These are phyloP conservation scores for Ilyonectria robusta DNA, from an alignment of 2,329 filamentous ascomycete genomes.

Conservation along the genomic window DNA sequence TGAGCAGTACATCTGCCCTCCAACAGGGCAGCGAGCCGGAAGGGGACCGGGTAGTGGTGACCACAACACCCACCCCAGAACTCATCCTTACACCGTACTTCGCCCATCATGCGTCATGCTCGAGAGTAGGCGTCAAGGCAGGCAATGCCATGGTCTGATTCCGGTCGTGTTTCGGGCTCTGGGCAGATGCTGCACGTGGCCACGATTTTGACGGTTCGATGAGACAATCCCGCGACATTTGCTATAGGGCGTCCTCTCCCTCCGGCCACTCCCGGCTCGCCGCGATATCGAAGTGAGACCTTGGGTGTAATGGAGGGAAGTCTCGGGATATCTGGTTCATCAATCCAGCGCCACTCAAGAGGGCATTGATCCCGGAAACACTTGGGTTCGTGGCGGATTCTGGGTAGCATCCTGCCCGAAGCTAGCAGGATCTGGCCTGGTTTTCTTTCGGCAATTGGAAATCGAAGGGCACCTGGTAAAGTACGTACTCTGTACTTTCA, in stretches of 20 bases:
- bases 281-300: constrained; percentile 13
- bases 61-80: background rate
- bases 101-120: constrained; percentile 24
- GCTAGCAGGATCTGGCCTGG: background rate
- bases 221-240: constrained; percentile 21
- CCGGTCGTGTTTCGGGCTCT: constrained; percentile 20
- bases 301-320: background rate
- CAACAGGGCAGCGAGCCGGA: constrained; percentile 19
- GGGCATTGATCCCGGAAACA: background rate
- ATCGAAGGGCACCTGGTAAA: constrained; percentile 1
- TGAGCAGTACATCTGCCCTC: constrained; percentile 2
- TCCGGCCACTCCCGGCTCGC: constrained; percentile 17
- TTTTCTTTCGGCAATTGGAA: constrained; percentile 7
- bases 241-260: background rate
- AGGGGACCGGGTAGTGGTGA: constrained; percentile 20
- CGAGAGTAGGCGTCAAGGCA: constrained; percentile 6
- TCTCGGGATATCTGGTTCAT: background rate
- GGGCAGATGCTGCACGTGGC: constrained; percentile 23
- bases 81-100: constrained; percentile 28
- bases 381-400: constrained; percentile 1
- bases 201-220: constrained; percentile 18
- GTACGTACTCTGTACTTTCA: background rate
- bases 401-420: background rate
- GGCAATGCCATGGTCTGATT: constrained; percentile 24
- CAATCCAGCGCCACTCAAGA: constrained; percentile 9